A percentile compares a stretch with the other conserved stretches of the same genome.
Evolutionary conservation across 2,329 filamentous ascomycete genomes (phyloP).

Genomic region (Botrytis tulipae): DNA sequence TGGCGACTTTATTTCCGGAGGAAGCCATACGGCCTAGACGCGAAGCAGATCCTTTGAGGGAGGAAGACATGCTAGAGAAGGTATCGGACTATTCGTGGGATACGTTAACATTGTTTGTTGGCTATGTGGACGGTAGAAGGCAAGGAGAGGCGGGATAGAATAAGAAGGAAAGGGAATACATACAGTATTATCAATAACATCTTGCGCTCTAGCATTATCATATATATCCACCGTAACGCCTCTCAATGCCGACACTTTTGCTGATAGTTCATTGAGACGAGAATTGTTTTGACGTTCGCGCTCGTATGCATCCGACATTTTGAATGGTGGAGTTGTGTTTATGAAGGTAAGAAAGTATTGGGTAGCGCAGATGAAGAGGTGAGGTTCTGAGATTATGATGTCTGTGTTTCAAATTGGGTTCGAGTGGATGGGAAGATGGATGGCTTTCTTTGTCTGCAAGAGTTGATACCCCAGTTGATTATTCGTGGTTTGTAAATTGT

Average conservation of each 20-base stretch:
- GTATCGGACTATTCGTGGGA: constrained; percentile 66
- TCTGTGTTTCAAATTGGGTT: constrained; percentile 1
- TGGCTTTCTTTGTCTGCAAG: constrained; percentile 14
- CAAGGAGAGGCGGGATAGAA: neutral
- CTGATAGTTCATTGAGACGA: constrained; percentile 84
- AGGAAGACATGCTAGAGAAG: constrained; percentile 82
- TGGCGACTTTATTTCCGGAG: constrained; percentile 84
- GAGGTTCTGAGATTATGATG: constrained; percentile 3
- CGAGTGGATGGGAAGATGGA: neutral
- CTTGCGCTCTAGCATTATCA: constrained; percentile 86
- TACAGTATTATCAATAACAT: constrained; percentile 85
- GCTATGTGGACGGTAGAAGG: neutral
- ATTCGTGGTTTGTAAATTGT: neutral
- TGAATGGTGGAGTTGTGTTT: constrained; percentile 22
- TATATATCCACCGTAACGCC: constrained; percentile 97
- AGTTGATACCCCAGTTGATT: neutral
- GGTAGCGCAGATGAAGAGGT: neutral
- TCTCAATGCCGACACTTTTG: constrained; percentile 88
- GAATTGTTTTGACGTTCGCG: constrained; percentile 90
- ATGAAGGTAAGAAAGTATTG: neutral
- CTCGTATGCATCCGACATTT: constrained; percentile 75
- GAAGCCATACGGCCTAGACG: constrained; percentile 88
- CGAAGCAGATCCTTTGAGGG: constrained; percentile 78
- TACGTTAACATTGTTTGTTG: neutral
- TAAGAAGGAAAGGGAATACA: constrained; percentile 35